Evolutionary conservation across 208 protist species (phyloP).

Genomic region (Leishmania tropica): DNA sequence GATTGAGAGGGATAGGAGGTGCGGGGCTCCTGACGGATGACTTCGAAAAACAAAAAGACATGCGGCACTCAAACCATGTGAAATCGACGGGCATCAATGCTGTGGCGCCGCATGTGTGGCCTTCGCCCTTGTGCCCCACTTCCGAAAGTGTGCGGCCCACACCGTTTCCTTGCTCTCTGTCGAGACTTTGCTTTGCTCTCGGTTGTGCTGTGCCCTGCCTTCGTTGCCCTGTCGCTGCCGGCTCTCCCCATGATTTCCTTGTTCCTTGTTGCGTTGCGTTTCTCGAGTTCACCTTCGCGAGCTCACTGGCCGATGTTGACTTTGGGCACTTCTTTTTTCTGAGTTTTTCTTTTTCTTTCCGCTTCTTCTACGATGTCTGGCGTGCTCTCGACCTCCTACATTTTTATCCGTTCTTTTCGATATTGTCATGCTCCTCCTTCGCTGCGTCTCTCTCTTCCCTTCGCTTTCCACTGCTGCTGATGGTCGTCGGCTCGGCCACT

Average conservation of each 20-base stretch:
- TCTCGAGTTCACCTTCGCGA: neutral
- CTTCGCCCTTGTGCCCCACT: neutral
- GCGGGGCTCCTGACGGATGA: neutral
- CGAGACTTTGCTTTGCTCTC: neutral
- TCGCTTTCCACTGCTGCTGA: neutral
- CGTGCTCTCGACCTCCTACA: neutral
- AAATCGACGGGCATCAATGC: neutral
- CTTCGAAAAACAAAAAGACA: neutral
- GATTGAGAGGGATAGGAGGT: too few species aligned
- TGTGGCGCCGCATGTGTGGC: neutral
- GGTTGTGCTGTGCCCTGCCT: neutral
- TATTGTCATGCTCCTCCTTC: neutral
- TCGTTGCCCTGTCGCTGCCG: neutral
- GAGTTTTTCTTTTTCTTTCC: neutral
- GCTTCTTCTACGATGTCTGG: constrained; percentile 5
- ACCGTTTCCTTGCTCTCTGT: neutral
- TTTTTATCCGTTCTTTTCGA: constrained; percentile 2
- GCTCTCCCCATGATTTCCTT: neutral
- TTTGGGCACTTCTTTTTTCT: neutral
- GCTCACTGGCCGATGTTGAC: neutral
- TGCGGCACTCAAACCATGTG: neutral
- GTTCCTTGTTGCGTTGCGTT: neutral
- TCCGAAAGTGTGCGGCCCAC: neutral
- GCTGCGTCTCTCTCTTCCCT: constrained; percentile 2
- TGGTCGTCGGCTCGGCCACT: neutral